phyloP scores from a whole-genome alignment of 768 basidiomycete species.

The Ramaria sp. region DNA sequence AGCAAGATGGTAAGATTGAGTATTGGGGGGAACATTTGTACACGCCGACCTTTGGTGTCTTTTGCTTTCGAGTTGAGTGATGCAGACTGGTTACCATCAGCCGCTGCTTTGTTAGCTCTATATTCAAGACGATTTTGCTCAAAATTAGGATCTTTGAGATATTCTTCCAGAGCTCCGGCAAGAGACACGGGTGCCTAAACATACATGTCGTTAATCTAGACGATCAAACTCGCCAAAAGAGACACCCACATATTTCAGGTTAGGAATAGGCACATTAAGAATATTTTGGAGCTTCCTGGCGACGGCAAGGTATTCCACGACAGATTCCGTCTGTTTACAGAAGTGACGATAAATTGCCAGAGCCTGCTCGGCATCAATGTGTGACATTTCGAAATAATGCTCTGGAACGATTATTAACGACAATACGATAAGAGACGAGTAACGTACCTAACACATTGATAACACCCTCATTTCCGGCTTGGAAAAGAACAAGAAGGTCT shows the following conservation, averaged over 20 bases:
- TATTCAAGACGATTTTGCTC: conserved; percentile 93
- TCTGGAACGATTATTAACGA: conserved; percentile 29
- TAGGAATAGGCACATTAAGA: conserved; percentile 88
- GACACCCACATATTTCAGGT: conserved; percentile 59
- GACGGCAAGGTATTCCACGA: conserved; percentile 82
- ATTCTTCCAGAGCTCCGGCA: conserved; percentile 90
- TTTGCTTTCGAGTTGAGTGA: conserved; percentile 9
- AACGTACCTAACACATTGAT: conserved; percentile 37
- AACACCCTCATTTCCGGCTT: conserved; percentile 92
- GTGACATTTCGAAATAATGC: conserved; percentile 98
- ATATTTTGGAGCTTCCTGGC: conserved; percentile 91
- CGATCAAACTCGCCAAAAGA: not conserved
- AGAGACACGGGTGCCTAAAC: conserved; percentile 87
- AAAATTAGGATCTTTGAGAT: conserved; percentile 92
- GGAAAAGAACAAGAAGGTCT: conserved; percentile 89
- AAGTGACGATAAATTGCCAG: conserved; percentile 86
- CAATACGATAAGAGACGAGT: not conserved
- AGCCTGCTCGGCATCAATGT: conserved; percentile 78
- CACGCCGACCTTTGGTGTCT: not conserved
- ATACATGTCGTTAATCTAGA: not conserved
- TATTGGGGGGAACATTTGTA: conserved; percentile 4
- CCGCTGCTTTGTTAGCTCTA: conserved; percentile 62
- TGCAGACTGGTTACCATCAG: conserved; percentile 29
- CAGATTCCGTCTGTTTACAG: conserved; percentile 84
- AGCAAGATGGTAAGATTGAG: not conserved